Evolutionary conservation across 306 rosid species (phyloP).

Genomic region (Elaeagnus macrophylla): DNA sequence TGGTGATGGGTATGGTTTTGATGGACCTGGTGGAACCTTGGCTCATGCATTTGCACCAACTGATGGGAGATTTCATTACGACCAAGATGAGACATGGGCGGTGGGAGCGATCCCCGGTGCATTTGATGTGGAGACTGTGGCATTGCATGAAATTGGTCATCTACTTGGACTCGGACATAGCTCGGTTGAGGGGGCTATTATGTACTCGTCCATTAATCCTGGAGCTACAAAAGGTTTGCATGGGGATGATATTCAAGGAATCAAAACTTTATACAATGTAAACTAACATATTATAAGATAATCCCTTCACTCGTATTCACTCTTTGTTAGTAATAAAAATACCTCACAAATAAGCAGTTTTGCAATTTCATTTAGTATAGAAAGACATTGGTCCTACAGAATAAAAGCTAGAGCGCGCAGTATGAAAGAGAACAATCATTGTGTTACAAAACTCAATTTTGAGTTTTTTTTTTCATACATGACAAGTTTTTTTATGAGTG

Average conservation of each 20-base stretch:
- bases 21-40: slow-evolving; percentile 5
- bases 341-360: no score
- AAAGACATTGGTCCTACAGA: no score
- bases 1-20: slow-evolving; percentile 21
- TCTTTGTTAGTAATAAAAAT: no score
- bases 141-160: slow-evolving; percentile 37
- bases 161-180: slow-evolving; percentile 30
- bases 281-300: no score
- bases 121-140: slow-evolving; percentile 19
- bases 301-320: not conserved
- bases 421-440: no score
- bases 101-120: not conserved
- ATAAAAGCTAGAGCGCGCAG: no score
- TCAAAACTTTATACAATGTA: slow-evolving; percentile 16
- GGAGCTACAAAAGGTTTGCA: slow-evolving; percentile 13
- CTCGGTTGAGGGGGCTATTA: slow-evolving; percentile 13
- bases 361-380: no score
- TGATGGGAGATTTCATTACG: slow-evolving; percentile 28
- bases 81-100: slow-evolving; percentile 23
- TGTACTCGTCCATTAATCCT: not conserved
- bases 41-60: slow-evolving; percentile 25
- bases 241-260: slow-evolving; percentile 28
- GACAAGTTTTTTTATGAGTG: no score
- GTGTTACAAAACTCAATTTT: no score
- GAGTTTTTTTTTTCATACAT: no score